These are phyloP conservation scores for Cryptosporidium sp. DNA, from an alignment of 169 alveolate species.

Conservation along the genomic window DNA sequence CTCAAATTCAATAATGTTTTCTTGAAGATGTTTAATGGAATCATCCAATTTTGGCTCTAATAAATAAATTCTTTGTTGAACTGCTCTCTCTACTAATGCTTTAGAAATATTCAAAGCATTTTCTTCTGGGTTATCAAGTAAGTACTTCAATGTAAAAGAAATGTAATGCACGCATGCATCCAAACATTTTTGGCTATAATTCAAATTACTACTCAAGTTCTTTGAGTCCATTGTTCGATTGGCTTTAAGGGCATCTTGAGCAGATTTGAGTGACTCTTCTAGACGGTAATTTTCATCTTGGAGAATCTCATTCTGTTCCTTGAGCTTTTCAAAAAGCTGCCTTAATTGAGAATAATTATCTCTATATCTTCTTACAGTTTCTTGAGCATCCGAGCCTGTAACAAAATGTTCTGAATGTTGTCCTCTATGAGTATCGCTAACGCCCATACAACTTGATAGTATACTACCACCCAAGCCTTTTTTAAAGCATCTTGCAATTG, in stretches of 20 bases:
- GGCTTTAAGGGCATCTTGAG: constrained; percentile 18
- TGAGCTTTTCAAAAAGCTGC: constrained; percentile 66
- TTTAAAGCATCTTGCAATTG: constrained; percentile 40
- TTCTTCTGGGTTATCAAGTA: constrained; percentile 22
- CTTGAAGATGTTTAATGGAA: constrained; percentile 33
- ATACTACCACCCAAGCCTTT: constrained; percentile 46
- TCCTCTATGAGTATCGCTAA: constrained; percentile 42
- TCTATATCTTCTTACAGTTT: constrained; percentile 69
- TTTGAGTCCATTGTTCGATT: constrained; percentile 65
- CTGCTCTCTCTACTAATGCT: constrained; percentile 53
- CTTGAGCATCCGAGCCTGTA: constrained; percentile 52
- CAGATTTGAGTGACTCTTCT: constrained; percentile 44
- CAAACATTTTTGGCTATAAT: constrained; percentile 67
- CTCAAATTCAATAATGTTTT: constrained; percentile 14
- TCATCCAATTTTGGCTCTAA: constrained; percentile 67
- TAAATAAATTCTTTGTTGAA: constrained; percentile 57
- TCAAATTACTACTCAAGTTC: constrained; percentile 49
- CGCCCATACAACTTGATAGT: constrained; percentile 59
- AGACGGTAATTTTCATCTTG: constrained; percentile 43
- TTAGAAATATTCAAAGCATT: constrained; percentile 22
- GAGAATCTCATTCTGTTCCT: constrained; percentile 63
- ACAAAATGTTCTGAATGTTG: constrained; percentile 1
- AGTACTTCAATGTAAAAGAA: constrained; percentile 23
- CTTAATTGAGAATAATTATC: constrained; percentile 64
- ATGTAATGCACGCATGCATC: constrained; percentile 75